These are phyloP conservation scores for Coprinopsis cinerea DNA, from an alignment of 768 basidiomycete genomes.

Conservation along the genomic window DNA sequence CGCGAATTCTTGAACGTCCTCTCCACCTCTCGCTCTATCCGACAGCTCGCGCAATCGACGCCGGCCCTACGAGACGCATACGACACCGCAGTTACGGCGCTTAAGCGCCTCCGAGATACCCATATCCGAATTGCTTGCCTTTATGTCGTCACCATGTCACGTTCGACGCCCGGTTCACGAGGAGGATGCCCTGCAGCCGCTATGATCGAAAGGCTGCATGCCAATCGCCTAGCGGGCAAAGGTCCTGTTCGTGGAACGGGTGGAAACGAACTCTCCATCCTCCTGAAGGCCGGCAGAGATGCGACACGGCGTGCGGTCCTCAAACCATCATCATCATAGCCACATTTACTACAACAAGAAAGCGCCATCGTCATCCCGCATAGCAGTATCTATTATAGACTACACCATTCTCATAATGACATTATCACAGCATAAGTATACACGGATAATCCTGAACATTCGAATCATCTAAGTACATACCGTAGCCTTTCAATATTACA, in stretches of 20 bases:
- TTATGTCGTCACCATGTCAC: conserved; percentile 84
- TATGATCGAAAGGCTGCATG: conserved; percentile 46
- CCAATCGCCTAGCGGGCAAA: conserved; percentile 31
- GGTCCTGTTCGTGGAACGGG: conserved; percentile 79
- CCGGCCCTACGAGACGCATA: conserved; percentile 68
- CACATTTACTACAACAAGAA: conserved; percentile 9
- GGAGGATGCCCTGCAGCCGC: conserved; percentile 48
- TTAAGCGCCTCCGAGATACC: conserved; percentile 78
- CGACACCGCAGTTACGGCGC: conserved; percentile 67
- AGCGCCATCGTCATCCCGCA: neutral
- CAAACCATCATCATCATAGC: conserved; percentile 27
- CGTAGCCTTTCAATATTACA: too few species aligned
- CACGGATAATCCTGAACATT: too few species aligned
- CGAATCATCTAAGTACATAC: too few species aligned
- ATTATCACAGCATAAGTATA: too few species aligned
- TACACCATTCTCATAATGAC: too few species aligned
- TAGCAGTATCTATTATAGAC: too few species aligned
- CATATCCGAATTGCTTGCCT: conserved; percentile 88
- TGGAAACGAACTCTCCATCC: conserved; percentile 73
- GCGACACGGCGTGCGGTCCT: conserved; percentile 68
- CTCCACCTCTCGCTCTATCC: conserved; percentile 51
- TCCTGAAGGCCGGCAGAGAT: conserved; percentile 88
- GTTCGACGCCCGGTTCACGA: conserved; percentile 41
- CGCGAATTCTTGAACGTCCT: conserved; percentile 77
- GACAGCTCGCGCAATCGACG: conserved; percentile 52